A percentile compares a stretch with the other conserved stretches of the same genome.
phyloP scores from a whole-genome alignment of 2,329 filamentous ascomycete genomes.

The Tolypocladium sp. region DNA sequence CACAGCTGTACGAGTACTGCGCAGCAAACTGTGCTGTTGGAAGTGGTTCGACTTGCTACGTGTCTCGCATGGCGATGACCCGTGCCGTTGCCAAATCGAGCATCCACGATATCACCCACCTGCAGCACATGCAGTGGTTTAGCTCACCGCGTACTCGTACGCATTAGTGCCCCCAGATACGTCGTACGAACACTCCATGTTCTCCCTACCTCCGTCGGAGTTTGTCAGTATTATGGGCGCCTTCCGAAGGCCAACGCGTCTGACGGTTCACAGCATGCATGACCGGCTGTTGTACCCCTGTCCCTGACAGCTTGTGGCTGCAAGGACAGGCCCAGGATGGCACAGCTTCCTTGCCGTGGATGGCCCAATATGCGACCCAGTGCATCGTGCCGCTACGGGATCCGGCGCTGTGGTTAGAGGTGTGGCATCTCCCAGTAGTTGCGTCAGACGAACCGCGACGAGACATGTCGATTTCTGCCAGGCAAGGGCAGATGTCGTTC shows the following conservation, averaged over 20 bases:
- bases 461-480: background rate
- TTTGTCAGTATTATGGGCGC: background rate
- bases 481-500: background rate
- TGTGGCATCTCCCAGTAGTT: background rate
- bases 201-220: background rate
- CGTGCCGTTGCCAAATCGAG: background rate
- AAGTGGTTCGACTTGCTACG: background rate
- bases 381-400: conserved; percentile 1
- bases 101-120: background rate
- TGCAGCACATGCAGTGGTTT: background rate
- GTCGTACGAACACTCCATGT: background rate
- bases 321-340: background rate
- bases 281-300: conserved; percentile 4
- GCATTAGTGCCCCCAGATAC: no score
- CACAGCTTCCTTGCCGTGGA: background rate
- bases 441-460: background rate
- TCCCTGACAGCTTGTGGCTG: conserved; percentile 3
- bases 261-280: conserved; percentile 7
- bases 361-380: conserved; percentile 1
- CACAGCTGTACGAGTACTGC: background rate
- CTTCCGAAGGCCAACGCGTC: background rate
- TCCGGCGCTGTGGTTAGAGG: conserved; percentile 5
- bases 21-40: background rate
- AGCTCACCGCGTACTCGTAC: background rate
- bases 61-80: background rate